Evolutionary conservation across 1,139 yeast genomes (phyloP), one percentile per base, ranked within the genome.

Genomic region (Candida sanyaensis): DNA sequence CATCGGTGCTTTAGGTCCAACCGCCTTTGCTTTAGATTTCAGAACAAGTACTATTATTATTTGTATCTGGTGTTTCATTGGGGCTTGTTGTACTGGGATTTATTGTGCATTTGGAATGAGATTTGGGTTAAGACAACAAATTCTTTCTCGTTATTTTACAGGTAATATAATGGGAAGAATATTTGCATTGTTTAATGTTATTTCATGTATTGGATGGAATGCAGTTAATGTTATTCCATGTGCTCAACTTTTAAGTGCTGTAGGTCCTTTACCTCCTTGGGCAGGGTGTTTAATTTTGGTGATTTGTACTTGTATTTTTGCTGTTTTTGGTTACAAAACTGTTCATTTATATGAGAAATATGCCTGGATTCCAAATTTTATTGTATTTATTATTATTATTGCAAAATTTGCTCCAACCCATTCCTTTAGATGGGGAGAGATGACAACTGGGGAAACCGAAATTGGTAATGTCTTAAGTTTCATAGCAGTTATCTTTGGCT

Each of bases 381-480:
- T 57, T 31, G 59, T 67, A 27, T 65, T 63, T 53, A 51, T 67
- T 32, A 56, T 66, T 29, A 56, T 66, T 26, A 63, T 63, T 43
- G 70, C 62, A 4, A 56, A 67, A 42, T 55, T 66, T 45, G 44
- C 63, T 13, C 64, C 52, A 50, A 52, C 65, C 8, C 54, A 52
- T 30, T 59, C 56, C 21, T 66, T 66, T 52, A 56, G 56, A 3
- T 57, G 61, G 54, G 68, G 65, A 6, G 56, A 63, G n/a, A 61
- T 73, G 72, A 68, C 60, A 5, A 54, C 68, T 6, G 80, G 81
- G 10, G 59, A 62, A 6, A 55, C 62, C n/a, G 80, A 75, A 51
- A 67, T 68, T 2, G 71, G 71, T 10, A 63, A 61, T 40, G 68
- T 65, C 3, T 55, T 67, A 34, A 55, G 64, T 21, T 67, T 54